Evolutionary conservation across 345 rosid species (phyloP), one percentile per base, ranked within the genome.

Genomic region (Moricandia arvensis): DNA sequence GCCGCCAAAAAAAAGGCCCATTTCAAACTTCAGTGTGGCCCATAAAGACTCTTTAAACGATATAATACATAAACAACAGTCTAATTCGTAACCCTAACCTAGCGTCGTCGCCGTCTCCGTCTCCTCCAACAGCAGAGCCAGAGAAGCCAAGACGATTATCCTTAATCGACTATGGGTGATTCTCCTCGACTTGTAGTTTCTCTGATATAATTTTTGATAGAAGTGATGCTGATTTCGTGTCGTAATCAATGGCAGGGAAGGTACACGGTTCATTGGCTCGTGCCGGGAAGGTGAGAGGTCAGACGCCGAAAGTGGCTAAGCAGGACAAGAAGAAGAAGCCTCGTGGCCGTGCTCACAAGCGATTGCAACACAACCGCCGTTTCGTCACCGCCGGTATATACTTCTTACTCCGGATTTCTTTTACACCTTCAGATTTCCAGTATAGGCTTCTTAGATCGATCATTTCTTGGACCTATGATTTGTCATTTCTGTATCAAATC

Each of bases 201-300:
- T 4, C 18, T 63, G 7, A 8, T 8, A 8, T 5, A 3, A 5
- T 0, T 27, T 4, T 8, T 4, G 29, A 16, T 4, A 3, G n/a
- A 2, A 21, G 7, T 24, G 31, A 12, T 38, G 11, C 18, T 24
- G 12, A 64, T 3, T 24, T 64, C 8, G 17, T 63, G 0, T 41
- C 16, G 17, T 18, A 37, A 61, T 61, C 26, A 13, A 24, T 41
- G 4, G 7, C 55, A 64, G 69, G 69, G 4, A 66, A 66, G 58
- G 69, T 66, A 1, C 69, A 65, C 69, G 69, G 69, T 65, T 65
- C 69, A n/a, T 65, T 65, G 69, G 69, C 69, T 26, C 69, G 69
- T 65, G 69, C 69, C 35, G 69, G 69, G 29, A 65, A 65, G 69
- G 69, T 65, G 35, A 65, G 69, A 43, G 69, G 69, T 43, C 69